Conservation (phyloP, 1,139 yeast genomes). For the Cylindricascospora bacillispora region DNA sequence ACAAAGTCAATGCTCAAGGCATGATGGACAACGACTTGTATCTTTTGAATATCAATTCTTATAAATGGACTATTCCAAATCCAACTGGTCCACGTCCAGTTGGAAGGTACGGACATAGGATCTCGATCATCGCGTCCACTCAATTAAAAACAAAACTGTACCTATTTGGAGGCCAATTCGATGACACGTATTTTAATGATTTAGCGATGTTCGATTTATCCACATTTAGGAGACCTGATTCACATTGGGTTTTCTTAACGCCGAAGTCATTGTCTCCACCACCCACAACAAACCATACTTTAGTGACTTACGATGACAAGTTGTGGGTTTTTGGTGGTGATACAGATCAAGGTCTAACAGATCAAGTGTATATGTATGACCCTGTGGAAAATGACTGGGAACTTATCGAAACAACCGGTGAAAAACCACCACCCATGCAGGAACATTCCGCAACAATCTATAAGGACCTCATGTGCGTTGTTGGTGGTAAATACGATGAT, state of each 20-base stretch:
- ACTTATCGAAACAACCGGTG: conserved; percentile 35
- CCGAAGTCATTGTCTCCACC: conserved; percentile 58
- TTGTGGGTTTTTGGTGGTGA: conserved; percentile 92
- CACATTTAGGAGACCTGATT: conserved; percentile 71
- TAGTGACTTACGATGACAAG: conserved; percentile 68
- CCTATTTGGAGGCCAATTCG: conserved; percentile 92
- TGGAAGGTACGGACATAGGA: conserved; percentile 91
- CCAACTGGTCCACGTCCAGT: conserved; percentile 76
- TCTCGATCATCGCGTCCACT: conserved; percentile 45
- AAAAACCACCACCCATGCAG: conserved; percentile 74
- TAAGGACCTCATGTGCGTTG: conserved; percentile 67
- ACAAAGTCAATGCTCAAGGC: conserved; percentile 63
- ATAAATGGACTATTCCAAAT: conserved; percentile 81
- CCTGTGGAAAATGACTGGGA: conserved; percentile 60
- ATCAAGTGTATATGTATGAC: conserved; percentile 77
- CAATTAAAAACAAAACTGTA: conserved; percentile 63
- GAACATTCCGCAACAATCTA: conserved; percentile 82
- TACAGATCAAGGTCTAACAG: conserved; percentile 50
- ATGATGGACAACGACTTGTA: conserved; percentile 82
- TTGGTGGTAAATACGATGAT: conserved; percentile 79
- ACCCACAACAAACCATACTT: conserved; percentile 83
- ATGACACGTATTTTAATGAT: conserved; percentile 76
- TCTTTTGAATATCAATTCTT: conserved; percentile 77
- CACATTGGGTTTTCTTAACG: conserved; percentile 69
- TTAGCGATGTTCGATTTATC: conserved; percentile 78